These are phyloP conservation scores for Didymella pinodella DNA, from an alignment of 2,329 filamentous ascomycete species.

Conservation along the genomic window DNA sequence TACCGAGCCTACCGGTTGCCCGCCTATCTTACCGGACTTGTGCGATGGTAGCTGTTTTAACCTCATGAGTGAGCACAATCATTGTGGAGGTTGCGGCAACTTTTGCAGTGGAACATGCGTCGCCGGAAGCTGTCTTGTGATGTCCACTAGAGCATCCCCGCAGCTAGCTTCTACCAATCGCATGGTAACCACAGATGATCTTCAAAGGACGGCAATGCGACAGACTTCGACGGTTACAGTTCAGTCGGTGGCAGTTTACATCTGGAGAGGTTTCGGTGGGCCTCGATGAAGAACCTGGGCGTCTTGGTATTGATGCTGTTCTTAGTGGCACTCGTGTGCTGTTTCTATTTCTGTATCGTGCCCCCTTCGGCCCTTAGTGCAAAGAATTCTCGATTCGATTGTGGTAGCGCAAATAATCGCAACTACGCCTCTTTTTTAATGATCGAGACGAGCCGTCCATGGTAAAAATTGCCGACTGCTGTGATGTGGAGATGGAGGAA, in stretches of 20 bases:
- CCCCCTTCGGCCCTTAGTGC: not conserved
- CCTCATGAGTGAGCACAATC: conserved; percentile 6
- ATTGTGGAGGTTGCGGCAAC: conserved; percentile 13
- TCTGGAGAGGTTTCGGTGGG: conserved; percentile 9
- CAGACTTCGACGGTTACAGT: not conserved
- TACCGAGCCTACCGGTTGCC: not conserved
- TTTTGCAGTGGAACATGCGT: conserved; percentile 8
- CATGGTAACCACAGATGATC: not conserved
- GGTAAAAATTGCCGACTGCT: not conserved
- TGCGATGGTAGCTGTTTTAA: conserved; percentile 13
- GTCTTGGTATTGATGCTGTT: not conserved
- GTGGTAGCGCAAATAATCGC: not conserved
- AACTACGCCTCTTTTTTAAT: too few species aligned
- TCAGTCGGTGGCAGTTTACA: conserved; percentile 4
- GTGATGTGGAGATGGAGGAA: conserved; percentile 1
- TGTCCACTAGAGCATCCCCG: not conserved
- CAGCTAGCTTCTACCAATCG: conserved; percentile 1
- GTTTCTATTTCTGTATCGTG: not conserved
- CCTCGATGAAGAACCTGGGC: not conserved
- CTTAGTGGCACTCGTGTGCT: not conserved
- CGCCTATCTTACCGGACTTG: not conserved
- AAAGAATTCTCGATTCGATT: not conserved
- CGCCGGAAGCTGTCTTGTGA: conserved; percentile 1
- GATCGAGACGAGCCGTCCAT: not conserved
- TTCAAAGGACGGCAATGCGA: not conserved